These are phyloP conservation scores for Zymoseptoria crescenta DNA, from an alignment of 2,329 filamentous ascomycete species.

Conservation along the genomic window DNA sequence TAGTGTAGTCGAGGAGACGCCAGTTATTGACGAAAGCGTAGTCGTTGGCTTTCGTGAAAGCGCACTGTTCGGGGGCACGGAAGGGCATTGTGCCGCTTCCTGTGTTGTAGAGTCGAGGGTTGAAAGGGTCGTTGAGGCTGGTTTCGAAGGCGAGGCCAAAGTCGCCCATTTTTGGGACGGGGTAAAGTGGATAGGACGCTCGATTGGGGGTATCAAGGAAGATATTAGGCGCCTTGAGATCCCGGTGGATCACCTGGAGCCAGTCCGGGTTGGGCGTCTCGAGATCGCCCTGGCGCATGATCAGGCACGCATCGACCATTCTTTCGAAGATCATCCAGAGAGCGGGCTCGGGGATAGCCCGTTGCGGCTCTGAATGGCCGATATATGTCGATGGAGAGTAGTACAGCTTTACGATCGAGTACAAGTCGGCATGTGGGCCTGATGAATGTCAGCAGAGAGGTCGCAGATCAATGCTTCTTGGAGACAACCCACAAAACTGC, in stretches of 20 bases:
- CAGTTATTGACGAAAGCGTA: not conserved
- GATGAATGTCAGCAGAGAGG: not conserved
- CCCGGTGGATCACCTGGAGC: conserved; percentile 53
- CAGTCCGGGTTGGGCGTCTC: not conserved
- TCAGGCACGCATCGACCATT: conserved; percentile 10
- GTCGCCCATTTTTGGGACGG: conserved; percentile 6
- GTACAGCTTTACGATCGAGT: not conserved
- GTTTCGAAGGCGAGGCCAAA: conserved; percentile 6
- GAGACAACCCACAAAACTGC: not conserved
- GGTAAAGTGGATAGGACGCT: conserved; percentile 2
- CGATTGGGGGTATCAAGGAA: conserved; percentile 48
- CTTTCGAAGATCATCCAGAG: conserved; percentile 11
- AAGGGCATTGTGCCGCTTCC: not conserved
- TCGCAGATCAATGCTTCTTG: not conserved
- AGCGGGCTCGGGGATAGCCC: conserved; percentile 11
- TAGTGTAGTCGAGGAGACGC: not conserved
- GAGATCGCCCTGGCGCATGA: conserved; percentile 8
- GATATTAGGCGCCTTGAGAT: conserved; percentile 97
- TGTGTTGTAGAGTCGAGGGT: not conserved
- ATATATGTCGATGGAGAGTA: not conserved
- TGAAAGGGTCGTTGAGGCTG: not conserved
- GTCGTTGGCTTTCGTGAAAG: not conserved
- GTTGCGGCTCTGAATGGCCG: not conserved
- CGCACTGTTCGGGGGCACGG: not conserved
- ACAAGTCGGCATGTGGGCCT: not conserved